phyloP scores from a whole-genome alignment of 1,139 yeast species.

The Chernovozyma sophiae-reginae region DNA sequence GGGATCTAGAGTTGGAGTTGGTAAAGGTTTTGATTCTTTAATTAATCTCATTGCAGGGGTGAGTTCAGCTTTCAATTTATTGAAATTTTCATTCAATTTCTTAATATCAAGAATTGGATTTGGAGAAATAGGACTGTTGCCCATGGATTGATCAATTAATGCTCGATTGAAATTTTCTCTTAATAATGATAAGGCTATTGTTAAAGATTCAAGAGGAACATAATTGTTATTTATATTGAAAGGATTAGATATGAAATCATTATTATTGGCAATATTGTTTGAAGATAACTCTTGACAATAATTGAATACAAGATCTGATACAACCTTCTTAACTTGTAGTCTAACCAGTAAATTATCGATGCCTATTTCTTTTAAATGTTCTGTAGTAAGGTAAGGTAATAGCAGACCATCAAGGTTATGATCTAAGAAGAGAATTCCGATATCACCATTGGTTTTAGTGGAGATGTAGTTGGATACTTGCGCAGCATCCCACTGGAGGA shows the following conservation, averaged over 20 bases:
- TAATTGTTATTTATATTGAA: conserved; percentile 6
- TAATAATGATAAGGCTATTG: conserved; percentile 5
- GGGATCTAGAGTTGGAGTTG: conserved; percentile 50
- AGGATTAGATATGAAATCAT: conserved; percentile 20
- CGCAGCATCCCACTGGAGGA: conserved; percentile 46
- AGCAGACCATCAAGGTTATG: conserved; percentile 62
- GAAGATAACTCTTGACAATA: conserved; percentile 24
- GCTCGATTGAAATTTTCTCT: conserved; percentile 12
- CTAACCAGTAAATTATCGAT: conserved; percentile 38
- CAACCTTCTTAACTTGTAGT: conserved; percentile 44
- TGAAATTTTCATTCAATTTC: conserved; percentile 45
- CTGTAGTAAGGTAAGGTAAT: conserved; percentile 54
- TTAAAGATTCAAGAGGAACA: conserved; percentile 6
- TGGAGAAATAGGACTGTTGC: conserved; percentile 20
- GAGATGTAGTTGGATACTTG: conserved; percentile 39
- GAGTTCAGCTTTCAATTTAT: conserved; percentile 48
- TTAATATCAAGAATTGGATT: conserved; percentile 28
- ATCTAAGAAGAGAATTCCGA: conserved; percentile 38
- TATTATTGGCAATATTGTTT: conserved; percentile 28
- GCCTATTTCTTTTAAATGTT: conserved; percentile 61
- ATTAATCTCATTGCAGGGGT: conserved; percentile 49
- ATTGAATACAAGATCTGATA: conserved; percentile 41
- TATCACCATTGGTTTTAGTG: conserved; percentile 19
- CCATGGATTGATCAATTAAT: conserved; percentile 1
- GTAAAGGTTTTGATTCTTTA: conserved; percentile 55